phyloP scores from a whole-genome alignment of 345 rosid species.

The Lepidium aucheri region DNA sequence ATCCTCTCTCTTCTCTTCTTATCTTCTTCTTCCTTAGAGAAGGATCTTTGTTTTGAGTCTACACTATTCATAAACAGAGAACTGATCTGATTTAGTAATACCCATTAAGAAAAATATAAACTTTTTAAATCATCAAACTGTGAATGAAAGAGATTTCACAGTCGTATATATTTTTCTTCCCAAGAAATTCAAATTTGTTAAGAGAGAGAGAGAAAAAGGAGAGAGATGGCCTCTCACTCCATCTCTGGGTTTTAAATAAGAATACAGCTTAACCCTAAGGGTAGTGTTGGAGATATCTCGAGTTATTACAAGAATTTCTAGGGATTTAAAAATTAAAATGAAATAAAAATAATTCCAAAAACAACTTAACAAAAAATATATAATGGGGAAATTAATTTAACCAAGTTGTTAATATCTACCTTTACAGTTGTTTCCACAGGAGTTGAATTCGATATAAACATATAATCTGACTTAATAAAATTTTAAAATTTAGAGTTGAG shows the following conservation, averaged over 20 bases:
- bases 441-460: no score
- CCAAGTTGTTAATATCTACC: no score
- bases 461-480: no score
- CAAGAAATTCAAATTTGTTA: not conserved
- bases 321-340: not conserved
- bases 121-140: not conserved
- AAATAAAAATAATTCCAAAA: not conserved
- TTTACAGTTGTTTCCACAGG: no score
- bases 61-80: not conserved
- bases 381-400: no score
- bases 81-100: not conserved
- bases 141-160: not conserved
- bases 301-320: constrained; percentile 2
- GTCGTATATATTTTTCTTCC: not conserved
- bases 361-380: not conserved
- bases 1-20: not conserved
- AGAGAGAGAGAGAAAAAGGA: not conserved
- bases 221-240: constrained; percentile 17
- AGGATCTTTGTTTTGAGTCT: not conserved
- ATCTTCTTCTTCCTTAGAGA: not conserved
- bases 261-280: constrained; percentile 22
- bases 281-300: constrained; percentile 12
- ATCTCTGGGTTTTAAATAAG: constrained; percentile 28
- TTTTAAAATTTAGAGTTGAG: no score
- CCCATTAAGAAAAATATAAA: not conserved